Base-by-base conservation (phyloP, 140 eudicot species). In the Bidens hawaiensis region DNA sequence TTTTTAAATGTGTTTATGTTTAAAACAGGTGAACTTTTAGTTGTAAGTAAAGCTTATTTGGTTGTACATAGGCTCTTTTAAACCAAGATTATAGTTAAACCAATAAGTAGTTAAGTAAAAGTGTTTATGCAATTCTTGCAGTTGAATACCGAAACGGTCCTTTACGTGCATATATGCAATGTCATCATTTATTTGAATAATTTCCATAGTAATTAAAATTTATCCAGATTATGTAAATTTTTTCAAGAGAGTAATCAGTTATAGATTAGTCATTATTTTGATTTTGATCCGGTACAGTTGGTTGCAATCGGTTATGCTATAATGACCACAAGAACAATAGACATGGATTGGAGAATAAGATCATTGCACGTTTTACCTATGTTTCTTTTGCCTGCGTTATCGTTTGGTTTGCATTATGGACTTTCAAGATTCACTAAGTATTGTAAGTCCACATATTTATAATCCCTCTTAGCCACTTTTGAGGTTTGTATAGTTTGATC, bases 291-390 rank as follows among this genome's bases (percentile, higher is more conserved):
- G 18, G 71, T 28, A 41, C 83, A 86, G 97, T 58, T 76, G 30
- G 70, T 90, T 86, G 97, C 97, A 17, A 83, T 90, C 51, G 84
- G 77, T 60, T 90, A 76, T 73, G 97, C 97, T 68, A 79, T 90
- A 62, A 77, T 84, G 94, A 83, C 95, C 24, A 84, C 97, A 72
- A 81, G 95, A 75, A 74, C 95, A 8, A 55, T 76, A 68, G 81
- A 77, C 18, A 60, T 87, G 80, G 77, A 90, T 43, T 90, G 95
- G 95, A 84, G 75, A 65, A 90, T 62, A 77, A 83, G 97, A 73
- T 84, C 97, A 16, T 51, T 81, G 64, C 85, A 76, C 3, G 95
- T 90, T 31, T 75, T 83, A 65, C 97, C 97, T 13, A 83, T 90
- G 90, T 90, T 90, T 69, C 81, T 86, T 75, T 65, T 86, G 76